Evolutionary conservation across 2,329 filamentous ascomycete species (phyloP).

Genomic region (Paraphaeosphaeria sporulosa): DNA sequence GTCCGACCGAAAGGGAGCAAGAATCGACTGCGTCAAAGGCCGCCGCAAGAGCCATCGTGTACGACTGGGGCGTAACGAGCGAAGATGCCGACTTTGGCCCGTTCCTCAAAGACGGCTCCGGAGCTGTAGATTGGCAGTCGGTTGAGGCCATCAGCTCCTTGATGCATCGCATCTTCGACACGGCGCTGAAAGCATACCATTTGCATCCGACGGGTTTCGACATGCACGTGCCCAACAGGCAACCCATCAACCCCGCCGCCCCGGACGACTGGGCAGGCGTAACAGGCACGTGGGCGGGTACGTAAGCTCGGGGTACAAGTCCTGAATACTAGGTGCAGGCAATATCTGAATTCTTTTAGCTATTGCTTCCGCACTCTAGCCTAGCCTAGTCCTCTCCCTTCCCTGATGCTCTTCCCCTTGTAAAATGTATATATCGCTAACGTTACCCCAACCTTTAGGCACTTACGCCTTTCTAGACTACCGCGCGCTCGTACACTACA

Average conservation of each 20-base stretch:
- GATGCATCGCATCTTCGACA: conserved; percentile 29
- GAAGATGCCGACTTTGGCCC: conserved; percentile 28
- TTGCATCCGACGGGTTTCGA: conserved; percentile 22
- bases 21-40: conserved; percentile 23
- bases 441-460: no score
- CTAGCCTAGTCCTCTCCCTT: no score
- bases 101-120: conserved; percentile 23
- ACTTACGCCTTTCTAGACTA: conserved; percentile 36
- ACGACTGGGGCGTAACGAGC: conserved; percentile 30
- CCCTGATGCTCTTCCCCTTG: no score
- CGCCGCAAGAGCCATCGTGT: conserved; percentile 28
- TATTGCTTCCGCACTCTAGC: no score
- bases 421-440: no score
- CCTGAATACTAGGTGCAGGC: no score
- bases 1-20: conserved; percentile 27
- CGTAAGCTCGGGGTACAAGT: no score
- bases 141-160: conserved; percentile 31
- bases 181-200: conserved; percentile 10
- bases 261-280: conserved; percentile 33
- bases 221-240: conserved; percentile 20
- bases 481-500: conserved; percentile 30
- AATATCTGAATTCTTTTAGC: no score
- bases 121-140: conserved; percentile 27
- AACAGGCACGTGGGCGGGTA: conserved; percentile 27
- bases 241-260: conserved; percentile 12